Conservation (phyloP, 202 grass and related monocot species). For the Carex arenaria region DNA sequence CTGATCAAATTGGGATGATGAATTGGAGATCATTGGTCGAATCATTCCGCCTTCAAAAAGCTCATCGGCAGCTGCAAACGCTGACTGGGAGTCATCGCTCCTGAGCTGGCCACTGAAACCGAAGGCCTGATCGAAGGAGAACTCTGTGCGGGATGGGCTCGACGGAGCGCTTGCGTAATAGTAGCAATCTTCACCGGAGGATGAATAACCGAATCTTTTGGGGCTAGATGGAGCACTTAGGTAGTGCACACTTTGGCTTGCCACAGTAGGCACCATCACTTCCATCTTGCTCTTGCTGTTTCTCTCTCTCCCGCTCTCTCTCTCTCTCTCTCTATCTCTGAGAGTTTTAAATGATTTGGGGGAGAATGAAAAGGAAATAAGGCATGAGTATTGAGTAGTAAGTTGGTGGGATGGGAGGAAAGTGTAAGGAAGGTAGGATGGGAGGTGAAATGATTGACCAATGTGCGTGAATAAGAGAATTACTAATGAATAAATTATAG, state of each 20-base stretch:
- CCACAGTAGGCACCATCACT: slow-evolving; percentile 56
- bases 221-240: slow-evolving; percentile 60
- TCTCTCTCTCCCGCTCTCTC: not conserved
- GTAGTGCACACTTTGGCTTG: slow-evolving; percentile 24
- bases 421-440: slow-evolving; percentile 43
- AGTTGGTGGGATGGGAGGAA: slow-evolving; percentile 26
- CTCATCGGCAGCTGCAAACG: slow-evolving; percentile 75
- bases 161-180: slow-evolving; percentile 74
- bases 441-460: slow-evolving; percentile 22
- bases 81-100: slow-evolving; percentile 25
- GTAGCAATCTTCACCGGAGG: slow-evolving; percentile 31
- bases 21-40: slow-evolving; percentile 52
- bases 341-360: slow-evolving; percentile 20
- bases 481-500: not conserved
- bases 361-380: slow-evolving; percentile 27
- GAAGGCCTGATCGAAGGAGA: slow-evolving; percentile 50
- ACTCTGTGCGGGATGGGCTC: slow-evolving; percentile 46
- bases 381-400: not conserved
- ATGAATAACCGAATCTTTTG: slow-evolving; percentile 33
- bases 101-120: slow-evolving; percentile 47
- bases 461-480: slow-evolving; percentile 5
- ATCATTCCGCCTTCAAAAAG: slow-evolving; percentile 96
- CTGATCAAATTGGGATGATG: slow-evolving; percentile 14
- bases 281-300: slow-evolving; percentile 26
- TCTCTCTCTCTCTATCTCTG: not conserved